Conservation (phyloP, 169 alveolate species). For the Plasmodium yoelii region DNA sequence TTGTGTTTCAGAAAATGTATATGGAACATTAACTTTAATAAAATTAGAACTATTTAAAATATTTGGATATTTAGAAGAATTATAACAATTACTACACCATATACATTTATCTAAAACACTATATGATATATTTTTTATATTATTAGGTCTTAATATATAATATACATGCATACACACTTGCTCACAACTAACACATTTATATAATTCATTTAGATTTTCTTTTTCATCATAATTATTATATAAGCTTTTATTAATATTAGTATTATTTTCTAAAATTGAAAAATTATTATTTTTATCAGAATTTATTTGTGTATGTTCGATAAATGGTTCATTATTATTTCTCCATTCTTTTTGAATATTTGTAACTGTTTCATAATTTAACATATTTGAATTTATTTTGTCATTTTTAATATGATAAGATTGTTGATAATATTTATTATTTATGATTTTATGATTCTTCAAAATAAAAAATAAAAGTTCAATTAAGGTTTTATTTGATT, state of each 20-base stretch:
- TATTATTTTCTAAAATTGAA: no score
- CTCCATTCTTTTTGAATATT: constrained; percentile 35
- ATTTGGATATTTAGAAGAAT: constrained; percentile 46
- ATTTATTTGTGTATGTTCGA: no score
- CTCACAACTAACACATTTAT: constrained; percentile 62
- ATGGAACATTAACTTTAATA: constrained; percentile 55
- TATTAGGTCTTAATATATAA: constrained; percentile 56
- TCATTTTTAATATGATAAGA: neutral
- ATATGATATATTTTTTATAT: constrained; percentile 41
- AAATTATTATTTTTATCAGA: no score
- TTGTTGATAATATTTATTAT: neutral
- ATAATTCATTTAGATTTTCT: neutral
- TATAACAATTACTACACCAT: constrained; percentile 50
- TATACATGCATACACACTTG: constrained; percentile 24
- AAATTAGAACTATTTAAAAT: constrained; percentile 53
- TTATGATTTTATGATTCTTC: constrained; percentile 20
- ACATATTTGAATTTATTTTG: neutral
- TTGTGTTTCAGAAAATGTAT: constrained; percentile 9
- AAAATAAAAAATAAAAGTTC: constrained; percentile 45
- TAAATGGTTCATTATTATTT: neutral
- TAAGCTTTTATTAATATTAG: no score
- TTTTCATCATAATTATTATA: neutral
- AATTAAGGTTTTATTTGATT: constrained; percentile 30
- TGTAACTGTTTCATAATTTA: constrained; percentile 26
- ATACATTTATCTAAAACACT: constrained; percentile 71